Evolutionary conservation across 73 alveolate species (phyloP), one percentile per base, ranked within the genome.

Genomic region (Breviolum minutum): DNA sequence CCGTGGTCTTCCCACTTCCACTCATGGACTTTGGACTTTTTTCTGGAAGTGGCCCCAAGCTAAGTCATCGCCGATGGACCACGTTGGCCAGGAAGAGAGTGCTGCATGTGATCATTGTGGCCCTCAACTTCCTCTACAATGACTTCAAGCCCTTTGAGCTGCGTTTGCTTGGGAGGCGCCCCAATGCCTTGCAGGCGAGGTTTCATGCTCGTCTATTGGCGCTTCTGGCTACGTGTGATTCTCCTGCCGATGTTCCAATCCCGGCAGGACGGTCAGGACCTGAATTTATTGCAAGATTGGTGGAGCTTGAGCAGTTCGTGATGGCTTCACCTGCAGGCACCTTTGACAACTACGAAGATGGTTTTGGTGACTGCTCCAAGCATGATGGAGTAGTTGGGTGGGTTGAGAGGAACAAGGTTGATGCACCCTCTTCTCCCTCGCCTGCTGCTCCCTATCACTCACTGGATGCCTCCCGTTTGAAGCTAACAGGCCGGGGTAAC

Each of bases 1-100:
- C 87, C 87, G 87, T 64, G 40, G 66, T 77, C 87, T 83, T 54
- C 10, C 92, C 92, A 1, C 54, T 83, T 32, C 92, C 92, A 6
- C 63, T 60, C 17, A 48, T 73, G 24, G 24, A 11, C 22, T 9
- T 83, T 48, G 92, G 69, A 83, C 8, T 83, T 20, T 83, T 83
- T 26, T 12, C 8, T 12, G 76, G 76, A 40, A 83, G 92, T 7
- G 74, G 92, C 92, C 92, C 92, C 3, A 54, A 14, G 54, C 73
- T 60, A 13, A 48, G 74, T 83, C 48, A 40, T 17, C 24, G 61
- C 3, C 9, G 24, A 20, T 83, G 92, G 92, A 14, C 5, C 54
- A 14, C 10, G 40, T 20, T 83, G 14, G 7, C 61, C 19, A 14
- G 8, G 3, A 32, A 61, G 60, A 73, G 93, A n/a, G 77, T 61